phyloP scores from a whole-genome alignment of 768 basidiomycete species.

The Podaxis sp. region DNA sequence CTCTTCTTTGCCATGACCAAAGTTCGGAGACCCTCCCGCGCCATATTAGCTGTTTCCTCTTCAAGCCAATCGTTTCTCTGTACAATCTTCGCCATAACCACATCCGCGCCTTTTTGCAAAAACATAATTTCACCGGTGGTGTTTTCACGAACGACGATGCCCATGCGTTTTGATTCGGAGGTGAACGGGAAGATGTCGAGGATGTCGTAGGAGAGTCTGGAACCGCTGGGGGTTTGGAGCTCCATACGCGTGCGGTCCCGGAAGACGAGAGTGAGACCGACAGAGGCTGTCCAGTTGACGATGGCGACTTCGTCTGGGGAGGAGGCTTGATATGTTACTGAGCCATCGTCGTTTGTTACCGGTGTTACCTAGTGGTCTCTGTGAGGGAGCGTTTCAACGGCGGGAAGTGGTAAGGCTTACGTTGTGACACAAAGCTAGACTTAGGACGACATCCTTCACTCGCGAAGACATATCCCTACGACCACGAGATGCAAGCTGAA shows the following conservation, averaged over 20 bases:
- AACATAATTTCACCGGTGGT: slow-evolving; percentile 80
- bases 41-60: slow-evolving; percentile 99
- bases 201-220: slow-evolving; percentile 71
- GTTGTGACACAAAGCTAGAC: slow-evolving; percentile 95
- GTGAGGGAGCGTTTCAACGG: background rate
- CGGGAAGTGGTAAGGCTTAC: slow-evolving; percentile 40
- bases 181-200: slow-evolving; percentile 98
- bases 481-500: slow-evolving; percentile 81
- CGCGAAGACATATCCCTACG: slow-evolving; percentile 93
- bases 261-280: slow-evolving; percentile 84
- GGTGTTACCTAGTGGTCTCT: slow-evolving; percentile 76
- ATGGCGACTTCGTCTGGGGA: slow-evolving; percentile 99
- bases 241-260: slow-evolving; percentile 92
- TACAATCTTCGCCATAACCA: slow-evolving; percentile 95
- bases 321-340: slow-evolving; percentile 95
- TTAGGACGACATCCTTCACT: slow-evolving; percentile 88
- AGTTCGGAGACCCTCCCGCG: slow-evolving; percentile 91
- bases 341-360: slow-evolving; percentile 90
- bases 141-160: slow-evolving; percentile 86
- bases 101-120: slow-evolving; percentile 96
- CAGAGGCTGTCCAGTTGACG: slow-evolving; percentile 94
- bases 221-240: slow-evolving; percentile 68
- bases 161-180: slow-evolving; percentile 98
- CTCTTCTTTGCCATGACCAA: slow-evolving; percentile 88
- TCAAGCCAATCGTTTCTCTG: slow-evolving; percentile 98